Base-by-base conservation (phyloP, 805 yeast genomes). In the Suhomyces xylopsoci region DNA sequence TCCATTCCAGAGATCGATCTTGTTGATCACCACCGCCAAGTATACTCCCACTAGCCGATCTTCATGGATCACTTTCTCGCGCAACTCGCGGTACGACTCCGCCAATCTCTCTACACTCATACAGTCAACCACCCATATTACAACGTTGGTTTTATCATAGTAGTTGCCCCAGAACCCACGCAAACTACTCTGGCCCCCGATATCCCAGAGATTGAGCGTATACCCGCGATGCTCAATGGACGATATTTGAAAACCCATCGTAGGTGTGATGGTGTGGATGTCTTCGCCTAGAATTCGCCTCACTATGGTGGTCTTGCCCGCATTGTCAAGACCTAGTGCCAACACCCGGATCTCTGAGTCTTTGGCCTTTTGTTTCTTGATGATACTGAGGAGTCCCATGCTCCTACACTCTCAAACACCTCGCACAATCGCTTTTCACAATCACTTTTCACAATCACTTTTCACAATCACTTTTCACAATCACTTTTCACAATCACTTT, bases 271-370 rank as follows among this genome's bases (percentile, higher is more conserved):
- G n/a, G 72, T 73, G 7, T 65, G 60, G 6, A 79, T 75, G 53
- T 83, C 82, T 57, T 78, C 72, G 24, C 74, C 56, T 69, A 87
- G 73, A 14, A 89, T 63, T 17, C 74, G 64, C 53, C 84, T 83
- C 20, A 91, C 85, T 2, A 93, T 80, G 0, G 97, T 88, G 2
- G 97, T 88, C 66, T 92, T 92, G 2, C 98, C 98, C 0, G 97
- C 81, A 66, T 90, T 90, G 64, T 92, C 98, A 3, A 92, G 79
- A 0, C 98, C 98, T 10, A 92, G 78, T 52, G 89, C 76, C 20
- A 93, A 73, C 24, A 90, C 79, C 20, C 97, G 73, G 32, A 88
- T 70, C 66, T 91, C 96, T 51, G 77, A 76, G 58, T 90, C 97
- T 66, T 89, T 90, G 41, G 81, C 74, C 70, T 90, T 87, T 63